Base-by-base conservation (phyloP, 2,329 filamentous ascomycete genomes). In the Alternaria panax region DNA sequence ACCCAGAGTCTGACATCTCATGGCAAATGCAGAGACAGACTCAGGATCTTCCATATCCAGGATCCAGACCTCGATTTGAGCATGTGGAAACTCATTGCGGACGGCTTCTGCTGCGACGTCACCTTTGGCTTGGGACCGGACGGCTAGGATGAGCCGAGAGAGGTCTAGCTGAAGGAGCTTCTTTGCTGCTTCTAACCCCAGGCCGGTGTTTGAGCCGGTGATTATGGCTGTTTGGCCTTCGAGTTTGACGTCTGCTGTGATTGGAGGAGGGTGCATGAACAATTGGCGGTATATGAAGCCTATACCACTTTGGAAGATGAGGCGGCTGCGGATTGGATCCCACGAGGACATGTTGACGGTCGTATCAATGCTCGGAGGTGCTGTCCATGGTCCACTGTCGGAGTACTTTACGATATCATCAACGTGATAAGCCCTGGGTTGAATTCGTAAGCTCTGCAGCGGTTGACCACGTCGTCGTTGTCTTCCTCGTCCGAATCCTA, bases 201-300 rank as follows among this genome's bases (percentile, higher is more conserved):
- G 25, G 18, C 75, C 75, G 7, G 50, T 65, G 53, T 75, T 77
- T n/a, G 65, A 54, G 7, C 75, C 75, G 2, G 74, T 83, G 2
- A 83, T 75, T 20, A 83, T 75, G 47, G 79, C 69, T 0, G 79
- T 78, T 51, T 80, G 69, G 27, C 73, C 78, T 4, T 34, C 20
- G 16, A 54, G 56, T n/a, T 36, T 36, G 28, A 40, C 28, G 5
- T 34, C n/a, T 12, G 28, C 18, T 42, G 51, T 34, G 12, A 59
- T 43, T 50, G 56, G 42, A 25, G 50, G 50, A 30, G 50, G 32
- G 20, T 54, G 47, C 41, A 58, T 47, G 30, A 53, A 45, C 8
- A 57, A 14, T 43, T 57, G 54, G 41, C 48, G 46, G 41, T 57
- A 57, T n/a, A 53, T n/a, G 24, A 57, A 57, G 24, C 54, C 54